These are phyloP conservation scores for Candida dajiaensis DNA, from an alignment of 805 yeast species.

Conservation along the genomic window DNA sequence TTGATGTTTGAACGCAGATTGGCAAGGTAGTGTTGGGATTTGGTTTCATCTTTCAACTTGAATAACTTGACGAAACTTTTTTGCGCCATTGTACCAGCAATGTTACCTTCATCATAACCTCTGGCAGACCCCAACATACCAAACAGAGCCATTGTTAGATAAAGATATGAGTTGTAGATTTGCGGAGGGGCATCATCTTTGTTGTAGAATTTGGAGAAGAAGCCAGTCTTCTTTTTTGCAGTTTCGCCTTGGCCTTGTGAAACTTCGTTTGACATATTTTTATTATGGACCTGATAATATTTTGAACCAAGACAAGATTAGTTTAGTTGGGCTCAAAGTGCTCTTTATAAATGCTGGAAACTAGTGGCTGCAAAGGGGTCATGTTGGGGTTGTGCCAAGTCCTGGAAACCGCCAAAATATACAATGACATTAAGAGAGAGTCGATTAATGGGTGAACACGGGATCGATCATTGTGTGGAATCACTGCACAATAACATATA, in stretches of 20 bases:
- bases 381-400: not conserved
- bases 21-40: slow-evolving; percentile 33
- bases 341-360: not conserved
- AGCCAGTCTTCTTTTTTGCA: not conserved
- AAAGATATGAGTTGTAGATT: slow-evolving; percentile 41
- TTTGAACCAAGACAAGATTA: too few relatives aligned
- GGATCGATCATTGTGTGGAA: not conserved
- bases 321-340: too few relatives aligned
- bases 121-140: slow-evolving; percentile 52
- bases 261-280: not conserved
- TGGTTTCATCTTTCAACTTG: slow-evolving; percentile 37
- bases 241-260: not conserved
- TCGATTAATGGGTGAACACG: not conserved
- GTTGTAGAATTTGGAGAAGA: slow-evolving; percentile 13
- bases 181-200: slow-evolving; percentile 31
- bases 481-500: not conserved
- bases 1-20: slow-evolving; percentile 46
- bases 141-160: slow-evolving; percentile 40
- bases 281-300: not conserved
- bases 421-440: not conserved
- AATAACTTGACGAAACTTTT: slow-evolving; percentile 35
- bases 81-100: slow-evolving; percentile 41
- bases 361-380: not conserved
- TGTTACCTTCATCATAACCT: slow-evolving; percentile 53
- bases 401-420: not conserved